Conservation (phyloP, 306 rosid genomes). For the Lathyrus sativus region DNA sequence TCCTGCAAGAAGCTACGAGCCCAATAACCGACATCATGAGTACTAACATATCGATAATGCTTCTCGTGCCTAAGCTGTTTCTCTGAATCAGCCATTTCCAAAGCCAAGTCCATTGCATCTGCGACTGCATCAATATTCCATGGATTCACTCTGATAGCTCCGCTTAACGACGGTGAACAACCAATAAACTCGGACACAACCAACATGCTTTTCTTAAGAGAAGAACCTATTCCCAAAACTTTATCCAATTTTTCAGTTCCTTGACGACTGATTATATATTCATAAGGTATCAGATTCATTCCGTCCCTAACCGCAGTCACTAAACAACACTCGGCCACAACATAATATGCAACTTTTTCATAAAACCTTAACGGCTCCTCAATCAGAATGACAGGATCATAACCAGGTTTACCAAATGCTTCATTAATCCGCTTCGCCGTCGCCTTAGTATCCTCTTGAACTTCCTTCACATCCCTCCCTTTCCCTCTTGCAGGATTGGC, state of each 20-base stretch:
- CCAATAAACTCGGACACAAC: conserved; percentile 91
- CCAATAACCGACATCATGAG: conserved; percentile 90
- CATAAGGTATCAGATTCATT: conserved; percentile 87
- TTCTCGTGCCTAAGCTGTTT: conserved; percentile 88
- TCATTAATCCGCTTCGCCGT: conserved; percentile 65
- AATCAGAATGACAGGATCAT: conserved; percentile 76
- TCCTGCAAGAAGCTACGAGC: conserved; percentile 85
- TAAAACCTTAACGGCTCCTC: conserved; percentile 72
- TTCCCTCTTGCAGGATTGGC: conserved; percentile 84
- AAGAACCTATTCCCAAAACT: conserved; percentile 50
- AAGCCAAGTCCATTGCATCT: conserved; percentile 79
- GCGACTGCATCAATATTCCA: conserved; percentile 91
- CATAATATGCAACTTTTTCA: conserved; percentile 80
- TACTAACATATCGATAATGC: conserved; percentile 83
- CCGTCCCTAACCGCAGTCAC: conserved; percentile 91
- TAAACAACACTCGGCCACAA: conserved; percentile 80
- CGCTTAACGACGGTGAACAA: conserved; percentile 86
- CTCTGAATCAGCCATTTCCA: conserved; percentile 70
- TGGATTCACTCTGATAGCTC: conserved; percentile 86
- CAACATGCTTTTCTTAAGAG: conserved; percentile 66
- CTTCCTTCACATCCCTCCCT: conserved; percentile 78
- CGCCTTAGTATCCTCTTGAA: conserved; percentile 62
- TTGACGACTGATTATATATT: conserved; percentile 75
- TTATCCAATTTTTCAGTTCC: conserved; percentile 64
- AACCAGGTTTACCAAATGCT: conserved; percentile 68